Evolutionary conservation across 148 eudicot genomes (phyloP).

Genomic region (Camellia lanceoleosa): DNA sequence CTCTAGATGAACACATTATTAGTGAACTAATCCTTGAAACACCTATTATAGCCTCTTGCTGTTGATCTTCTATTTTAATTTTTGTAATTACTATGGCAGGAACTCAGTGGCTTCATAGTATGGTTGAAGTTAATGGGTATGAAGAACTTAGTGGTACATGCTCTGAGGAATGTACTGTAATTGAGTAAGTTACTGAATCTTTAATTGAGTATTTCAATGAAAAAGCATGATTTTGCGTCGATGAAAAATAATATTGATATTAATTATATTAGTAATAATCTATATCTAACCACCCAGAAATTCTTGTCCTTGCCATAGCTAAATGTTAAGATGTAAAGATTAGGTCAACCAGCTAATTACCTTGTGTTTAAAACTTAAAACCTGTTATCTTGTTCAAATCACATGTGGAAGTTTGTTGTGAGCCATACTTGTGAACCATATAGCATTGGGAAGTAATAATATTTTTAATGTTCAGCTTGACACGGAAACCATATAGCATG

Average conservation of each 20-base stretch:
- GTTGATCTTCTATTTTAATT: conserved; percentile 5
- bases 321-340: not conserved
- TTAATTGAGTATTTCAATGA: no score
- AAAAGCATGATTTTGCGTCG: no score
- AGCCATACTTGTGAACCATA: not conserved
- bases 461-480: no score
- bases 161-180: conserved; percentile 55
- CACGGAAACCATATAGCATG: no score
- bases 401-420: not conserved
- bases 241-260: no score
- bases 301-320: no score
- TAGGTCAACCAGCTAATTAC: not conserved
- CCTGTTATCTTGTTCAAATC: not conserved
- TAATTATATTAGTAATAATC: no score
- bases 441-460: no score
- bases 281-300: no score
- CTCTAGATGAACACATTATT: not conserved
- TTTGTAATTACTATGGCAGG: conserved; percentile 36
- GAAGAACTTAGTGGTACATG: conserved; percentile 89
- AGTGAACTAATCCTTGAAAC: not conserved
- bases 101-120: conserved; percentile 96
- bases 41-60: not conserved
- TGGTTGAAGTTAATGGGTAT: conserved; percentile 86
- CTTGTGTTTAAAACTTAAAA: not conserved
- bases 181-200: no score